A percentile compares a stretch with the other conserved stretches of the same genome.
Evolutionary conservation across 208 protist genomes (phyloP).

Genomic region (Lotmaria passim): DNA sequence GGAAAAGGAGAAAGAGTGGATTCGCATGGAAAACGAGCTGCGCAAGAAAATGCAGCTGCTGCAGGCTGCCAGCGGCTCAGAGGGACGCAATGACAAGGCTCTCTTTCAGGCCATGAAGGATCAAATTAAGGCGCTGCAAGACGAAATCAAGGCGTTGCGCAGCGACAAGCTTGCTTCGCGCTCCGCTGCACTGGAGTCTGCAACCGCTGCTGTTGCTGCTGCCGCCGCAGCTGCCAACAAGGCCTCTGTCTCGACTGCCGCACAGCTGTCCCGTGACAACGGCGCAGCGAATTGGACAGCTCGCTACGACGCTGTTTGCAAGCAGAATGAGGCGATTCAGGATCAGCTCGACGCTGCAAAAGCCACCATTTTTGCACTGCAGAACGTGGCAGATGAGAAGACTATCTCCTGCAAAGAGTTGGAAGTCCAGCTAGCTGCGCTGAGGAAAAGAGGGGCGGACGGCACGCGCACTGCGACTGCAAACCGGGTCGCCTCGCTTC

Average conservation of each 20-base stretch:
- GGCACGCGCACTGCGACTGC: not conserved
- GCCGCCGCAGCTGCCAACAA: not conserved
- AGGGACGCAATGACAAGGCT: constrained; percentile 46
- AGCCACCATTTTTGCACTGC: constrained; percentile 38
- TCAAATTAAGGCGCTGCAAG: constrained; percentile 48
- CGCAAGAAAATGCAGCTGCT: constrained; percentile 40
- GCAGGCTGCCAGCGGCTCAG: constrained; percentile 30
- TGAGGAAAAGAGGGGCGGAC: constrained; percentile 27
- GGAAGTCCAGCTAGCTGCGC: constrained; percentile 46
- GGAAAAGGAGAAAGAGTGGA: constrained; percentile 74
- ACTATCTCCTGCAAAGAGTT: constrained; percentile 54
- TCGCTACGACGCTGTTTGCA: constrained; percentile 22
- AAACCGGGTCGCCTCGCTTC: constrained; percentile 5
- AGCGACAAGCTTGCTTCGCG: constrained; percentile 18
- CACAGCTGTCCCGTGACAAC: not conserved
- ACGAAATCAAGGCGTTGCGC: constrained; percentile 33
- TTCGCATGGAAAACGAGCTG: constrained; percentile 44
- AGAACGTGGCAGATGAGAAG: constrained; percentile 43
- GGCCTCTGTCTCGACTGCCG: not conserved
- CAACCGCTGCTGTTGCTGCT: not conserved
- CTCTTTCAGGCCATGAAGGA: constrained; percentile 67
- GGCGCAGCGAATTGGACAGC: constrained; percentile 14
- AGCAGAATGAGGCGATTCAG: constrained; percentile 51
- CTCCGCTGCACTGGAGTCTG: constrained; percentile 4
- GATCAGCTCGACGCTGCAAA: constrained; percentile 52